phyloP scores from a whole-genome alignment of 2,329 filamentous ascomycete genomes.

The Verticillium klebahnii region DNA sequence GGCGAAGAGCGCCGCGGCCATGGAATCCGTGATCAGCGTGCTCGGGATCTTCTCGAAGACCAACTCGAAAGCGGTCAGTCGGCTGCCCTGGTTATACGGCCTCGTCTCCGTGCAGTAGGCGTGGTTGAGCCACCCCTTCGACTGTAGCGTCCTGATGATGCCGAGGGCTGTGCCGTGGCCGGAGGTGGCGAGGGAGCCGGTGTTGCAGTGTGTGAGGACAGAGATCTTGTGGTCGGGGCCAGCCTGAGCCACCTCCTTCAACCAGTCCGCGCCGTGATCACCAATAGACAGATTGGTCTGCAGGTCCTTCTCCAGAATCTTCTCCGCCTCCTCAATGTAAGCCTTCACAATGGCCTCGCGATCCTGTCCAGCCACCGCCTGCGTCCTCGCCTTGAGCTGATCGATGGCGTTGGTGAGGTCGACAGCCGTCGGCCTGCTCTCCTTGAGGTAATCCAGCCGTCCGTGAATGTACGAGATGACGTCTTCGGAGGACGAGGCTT shows the following conservation, averaged over 20 bases:
- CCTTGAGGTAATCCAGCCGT: constrained; percentile 81
- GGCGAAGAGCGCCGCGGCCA: constrained; percentile 82
- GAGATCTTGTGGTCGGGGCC: constrained; percentile 53
- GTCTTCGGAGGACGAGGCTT: constrained; percentile 43
- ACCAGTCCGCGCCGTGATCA: constrained; percentile 76
- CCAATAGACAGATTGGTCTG: constrained; percentile 86
- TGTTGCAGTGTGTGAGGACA: constrained; percentile 98
- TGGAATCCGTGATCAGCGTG: constrained; percentile 91
- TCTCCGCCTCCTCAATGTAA: constrained; percentile 77
- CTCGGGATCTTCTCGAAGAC: constrained; percentile 88
- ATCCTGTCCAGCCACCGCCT: constrained; percentile 20
- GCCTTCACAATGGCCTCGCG: constrained; percentile 51
- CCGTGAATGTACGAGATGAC: constrained; percentile 68
- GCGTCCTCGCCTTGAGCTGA: constrained; percentile 62
- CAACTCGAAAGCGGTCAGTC: constrained; percentile 94
- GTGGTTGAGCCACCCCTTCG: constrained; percentile 62
- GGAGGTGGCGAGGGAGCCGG: constrained; percentile 91
- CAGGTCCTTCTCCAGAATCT: constrained; percentile 82
- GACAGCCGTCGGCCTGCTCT: constrained; percentile 88
- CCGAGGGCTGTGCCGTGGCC: constrained; percentile 96
- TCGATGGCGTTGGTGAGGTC: constrained; percentile 87
- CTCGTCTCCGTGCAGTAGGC: constrained; percentile 96
- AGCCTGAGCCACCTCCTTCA: constrained; percentile 55
- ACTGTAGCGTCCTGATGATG: constrained; percentile 80
- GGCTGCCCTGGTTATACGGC: constrained; percentile 95